phyloP scores from a whole-genome alignment of 2,329 filamentous ascomycete genomes.

The Fusarium dimerum region DNA sequence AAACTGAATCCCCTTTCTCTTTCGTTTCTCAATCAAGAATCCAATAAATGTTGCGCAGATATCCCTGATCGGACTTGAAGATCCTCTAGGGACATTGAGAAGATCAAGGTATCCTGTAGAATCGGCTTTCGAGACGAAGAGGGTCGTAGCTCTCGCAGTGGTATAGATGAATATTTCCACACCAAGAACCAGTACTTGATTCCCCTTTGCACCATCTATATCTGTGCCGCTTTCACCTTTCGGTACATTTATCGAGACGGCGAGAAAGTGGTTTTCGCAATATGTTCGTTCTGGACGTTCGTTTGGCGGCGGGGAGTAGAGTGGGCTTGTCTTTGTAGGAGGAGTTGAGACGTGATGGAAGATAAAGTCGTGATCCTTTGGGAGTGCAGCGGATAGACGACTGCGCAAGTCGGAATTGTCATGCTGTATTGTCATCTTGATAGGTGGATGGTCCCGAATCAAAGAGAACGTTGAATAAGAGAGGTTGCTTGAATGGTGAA shows the following conservation, averaged over 20 bases:
- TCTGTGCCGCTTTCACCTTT: conserved; percentile 27
- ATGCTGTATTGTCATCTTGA: background rate
- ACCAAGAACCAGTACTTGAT: conserved; percentile 72
- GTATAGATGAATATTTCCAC: conserved; percentile 88
- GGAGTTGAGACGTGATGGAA: conserved; percentile 88
- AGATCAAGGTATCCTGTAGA: conserved; percentile 84
- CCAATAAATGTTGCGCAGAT: conserved; percentile 75
- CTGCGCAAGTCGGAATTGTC: conserved; percentile 9
- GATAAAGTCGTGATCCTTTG: conserved; percentile 59
- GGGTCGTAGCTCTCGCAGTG: conserved; percentile 75
- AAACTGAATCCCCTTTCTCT: conserved; percentile 65
- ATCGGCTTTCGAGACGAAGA: conserved; percentile 97
- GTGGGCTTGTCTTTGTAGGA: conserved; percentile 69
- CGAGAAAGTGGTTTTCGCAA: conserved; percentile 78
- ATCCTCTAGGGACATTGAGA: conserved; percentile 61
- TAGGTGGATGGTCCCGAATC: background rate
- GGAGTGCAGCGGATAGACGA: conserved; percentile 52
- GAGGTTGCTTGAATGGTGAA: background rate
- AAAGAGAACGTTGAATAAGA: background rate
- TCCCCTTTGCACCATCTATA: conserved; percentile 29
- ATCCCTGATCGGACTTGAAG: conserved; percentile 71
- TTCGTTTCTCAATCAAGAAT: conserved; percentile 69
- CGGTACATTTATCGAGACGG: conserved; percentile 47
- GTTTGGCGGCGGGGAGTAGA: conserved; percentile 78
- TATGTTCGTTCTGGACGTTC: conserved; percentile 75